Evolutionary conservation across 176 grass and related monocot species (phyloP), one percentile per base, ranked within the genome.

Genomic region (Eragrostis nindensis): DNA sequence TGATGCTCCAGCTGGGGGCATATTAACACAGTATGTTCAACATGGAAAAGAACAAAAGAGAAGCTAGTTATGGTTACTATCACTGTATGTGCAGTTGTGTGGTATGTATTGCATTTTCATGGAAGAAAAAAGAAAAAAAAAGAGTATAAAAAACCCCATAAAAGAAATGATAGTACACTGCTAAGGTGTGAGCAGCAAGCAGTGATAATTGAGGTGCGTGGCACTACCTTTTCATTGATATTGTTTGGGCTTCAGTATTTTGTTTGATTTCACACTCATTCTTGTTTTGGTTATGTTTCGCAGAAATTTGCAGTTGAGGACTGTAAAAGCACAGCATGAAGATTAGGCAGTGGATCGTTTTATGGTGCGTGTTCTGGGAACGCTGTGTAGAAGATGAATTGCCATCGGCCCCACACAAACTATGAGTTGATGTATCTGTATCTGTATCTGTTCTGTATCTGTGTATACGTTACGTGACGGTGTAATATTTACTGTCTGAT

Each of bases 161-260:
- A 83, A 57, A 63, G 12, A 73, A 18, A 62, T 27, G 27, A 76
- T 47, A 18, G 46, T 65, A 46, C 14, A 29, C 45, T 76, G 13
- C 22, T 59, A 63, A 47, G 8, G 26, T 70, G 11, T 75, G 5
- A 41, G 21, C 29, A 76, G 65, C 17, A 47, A 47, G 3, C 39
- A 27, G 40, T 7, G n/a, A 66, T 60, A 71, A 24, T 22, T 59
- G 18, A 72, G 78, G 87, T 89, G 30, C 5, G 87, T 78, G 66
- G 11, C 50, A 17, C 42, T 66, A 8, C n/a, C 60, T 41, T 66
- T 13, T 18, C 32, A 29, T 45, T 61, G 24, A 38, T 52, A 55
- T 27, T 15, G 0, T 57, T 70, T 42, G 4, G 21, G 30, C 32
- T 21, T 7, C 5, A 27, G 26, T 38, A 8, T 63, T 29, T 36